Conservation (phyloP, 2,329 filamentous ascomycete species). For the Mycosphaerelloides madeirae region DNA sequence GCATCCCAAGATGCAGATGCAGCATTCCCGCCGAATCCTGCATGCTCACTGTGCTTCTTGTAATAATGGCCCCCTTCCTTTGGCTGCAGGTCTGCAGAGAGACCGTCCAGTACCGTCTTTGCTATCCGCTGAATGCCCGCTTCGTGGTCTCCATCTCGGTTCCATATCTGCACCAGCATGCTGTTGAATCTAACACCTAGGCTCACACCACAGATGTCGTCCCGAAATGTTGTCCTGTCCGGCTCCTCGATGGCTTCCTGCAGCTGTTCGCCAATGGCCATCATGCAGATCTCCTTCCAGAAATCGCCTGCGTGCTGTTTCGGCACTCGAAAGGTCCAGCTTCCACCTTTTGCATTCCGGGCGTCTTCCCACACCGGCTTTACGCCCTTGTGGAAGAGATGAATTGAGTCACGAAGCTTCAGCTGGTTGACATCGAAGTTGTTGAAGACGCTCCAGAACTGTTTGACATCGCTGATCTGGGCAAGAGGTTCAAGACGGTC, state of each 20-base stretch:
- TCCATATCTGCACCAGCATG: slow-evolving; percentile 87
- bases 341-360: slow-evolving; percentile 77
- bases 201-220: slow-evolving; percentile 81
- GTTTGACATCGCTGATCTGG: slow-evolving; percentile 43
- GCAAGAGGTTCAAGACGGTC: slow-evolving; percentile 44
- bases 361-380: slow-evolving; percentile 83
- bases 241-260: slow-evolving; percentile 63
- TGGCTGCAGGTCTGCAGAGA: slow-evolving; percentile 68
- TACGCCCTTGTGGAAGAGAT: slow-evolving; percentile 77
- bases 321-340: slow-evolving; percentile 87
- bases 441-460: slow-evolving; percentile 53
- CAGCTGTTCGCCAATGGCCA: slow-evolving; percentile 78
- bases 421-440: slow-evolving; percentile 73
- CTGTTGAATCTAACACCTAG: slow-evolving; percentile 85
- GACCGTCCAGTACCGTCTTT: slow-evolving; percentile 64
- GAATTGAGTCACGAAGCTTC: slow-evolving; percentile 61
- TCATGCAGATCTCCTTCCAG: slow-evolving; percentile 75
- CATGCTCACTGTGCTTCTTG: slow-evolving; percentile 86
- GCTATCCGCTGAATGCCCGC: slow-evolving; percentile 72
- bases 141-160: slow-evolving; percentile 77
- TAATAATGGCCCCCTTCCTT: slow-evolving; percentile 61
- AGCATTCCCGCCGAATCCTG: slow-evolving; percentile 51
- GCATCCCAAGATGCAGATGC: not conserved
- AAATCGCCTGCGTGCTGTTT: slow-evolving; percentile 67
- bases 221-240: slow-evolving; percentile 55